Evolutionary conservation across 768 basidiomycete genomes (phyloP).

Genomic region (Amanita polypyramis): DNA sequence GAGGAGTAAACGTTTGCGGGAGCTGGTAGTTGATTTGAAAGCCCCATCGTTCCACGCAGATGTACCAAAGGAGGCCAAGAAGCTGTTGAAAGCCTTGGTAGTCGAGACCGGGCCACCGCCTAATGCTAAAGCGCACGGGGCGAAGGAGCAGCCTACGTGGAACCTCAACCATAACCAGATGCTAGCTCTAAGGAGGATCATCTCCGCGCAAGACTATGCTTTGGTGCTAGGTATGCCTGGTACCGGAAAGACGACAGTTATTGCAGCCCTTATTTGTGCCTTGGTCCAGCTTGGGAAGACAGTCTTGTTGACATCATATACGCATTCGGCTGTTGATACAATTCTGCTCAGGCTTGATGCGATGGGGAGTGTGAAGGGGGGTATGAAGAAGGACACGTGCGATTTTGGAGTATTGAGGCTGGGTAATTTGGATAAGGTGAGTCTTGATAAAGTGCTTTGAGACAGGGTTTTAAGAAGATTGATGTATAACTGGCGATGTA

Average conservation of each 20-base stretch:
- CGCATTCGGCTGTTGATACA: slow-evolving; percentile 98
- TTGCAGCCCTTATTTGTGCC: slow-evolving; percentile 76
- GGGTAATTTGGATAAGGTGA: slow-evolving; percentile 87
- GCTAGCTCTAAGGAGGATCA: slow-evolving; percentile 59
- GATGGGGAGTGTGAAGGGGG: slow-evolving; percentile 8
- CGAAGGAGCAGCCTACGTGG: slow-evolving; percentile 15
- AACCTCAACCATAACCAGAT: slow-evolving; percentile 64
- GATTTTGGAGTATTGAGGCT: slow-evolving; percentile 74
- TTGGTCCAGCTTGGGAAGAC: slow-evolving; percentile 77
- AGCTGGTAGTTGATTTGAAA: slow-evolving; percentile 75
- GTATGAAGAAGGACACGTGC: slow-evolving; percentile 9
- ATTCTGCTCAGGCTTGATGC: slow-evolving; percentile 73
- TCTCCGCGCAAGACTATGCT: slow-evolving; percentile 82
- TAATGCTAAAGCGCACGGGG: slow-evolving; percentile 13
- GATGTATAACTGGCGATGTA: slow-evolving; percentile 17
- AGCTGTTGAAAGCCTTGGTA: background rate
- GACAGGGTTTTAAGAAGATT: background rate
- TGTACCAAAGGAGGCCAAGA: slow-evolving; percentile 2
- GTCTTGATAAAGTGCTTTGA: slow-evolving; percentile 9
- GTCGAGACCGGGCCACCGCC: background rate
- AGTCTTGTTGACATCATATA: slow-evolving; percentile 85
- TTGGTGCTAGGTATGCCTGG: slow-evolving; percentile 97
- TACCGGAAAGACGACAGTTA: slow-evolving; percentile 94
- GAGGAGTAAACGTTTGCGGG: slow-evolving; percentile 56
- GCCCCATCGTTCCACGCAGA: slow-evolving; percentile 43